Conservation (phyloP, 495 filamentous ascomycete species). For the Neurospora sp. region DNA sequence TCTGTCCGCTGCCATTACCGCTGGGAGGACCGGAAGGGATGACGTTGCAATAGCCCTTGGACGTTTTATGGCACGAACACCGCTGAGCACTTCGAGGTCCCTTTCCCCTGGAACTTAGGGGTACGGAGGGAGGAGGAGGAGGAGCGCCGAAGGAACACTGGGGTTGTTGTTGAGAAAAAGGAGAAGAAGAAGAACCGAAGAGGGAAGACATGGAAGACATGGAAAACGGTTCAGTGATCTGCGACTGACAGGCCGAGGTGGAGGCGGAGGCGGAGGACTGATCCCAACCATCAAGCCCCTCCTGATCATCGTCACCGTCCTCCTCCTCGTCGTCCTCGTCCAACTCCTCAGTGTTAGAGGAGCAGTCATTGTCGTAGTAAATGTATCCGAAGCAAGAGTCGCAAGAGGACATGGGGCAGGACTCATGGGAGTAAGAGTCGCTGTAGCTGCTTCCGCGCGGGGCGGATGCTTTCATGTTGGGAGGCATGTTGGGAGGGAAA, state of each 20-base stretch:
- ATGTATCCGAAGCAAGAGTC: neutral
- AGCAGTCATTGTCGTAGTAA: neutral
- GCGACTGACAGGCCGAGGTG: neutral
- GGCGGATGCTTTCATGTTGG: neutral
- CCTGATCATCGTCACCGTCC: neutral
- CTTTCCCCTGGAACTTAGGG: neutral
- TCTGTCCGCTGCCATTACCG: neutral
- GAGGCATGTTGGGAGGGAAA: neutral
- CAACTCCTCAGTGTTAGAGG: neutral
- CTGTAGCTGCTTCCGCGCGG: neutral
- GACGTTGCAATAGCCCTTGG: neutral
- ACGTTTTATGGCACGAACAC: neutral
- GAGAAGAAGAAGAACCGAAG: neutral
- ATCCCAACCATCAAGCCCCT: neutral
- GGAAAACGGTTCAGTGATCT: neutral
- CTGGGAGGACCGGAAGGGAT: neutral
- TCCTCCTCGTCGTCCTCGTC: neutral
- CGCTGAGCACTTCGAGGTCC: neutral
- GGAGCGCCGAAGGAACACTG: neutral
- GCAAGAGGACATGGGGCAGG: neutral
- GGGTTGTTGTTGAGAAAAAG: neutral
- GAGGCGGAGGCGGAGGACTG: neutral
- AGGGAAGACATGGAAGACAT: neutral
- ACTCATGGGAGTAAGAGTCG: neutral
- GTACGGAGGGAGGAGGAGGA: neutral